Base-by-base conservation (phyloP, 179 eudicot species). In the Heliamphora pulchella region DNA sequence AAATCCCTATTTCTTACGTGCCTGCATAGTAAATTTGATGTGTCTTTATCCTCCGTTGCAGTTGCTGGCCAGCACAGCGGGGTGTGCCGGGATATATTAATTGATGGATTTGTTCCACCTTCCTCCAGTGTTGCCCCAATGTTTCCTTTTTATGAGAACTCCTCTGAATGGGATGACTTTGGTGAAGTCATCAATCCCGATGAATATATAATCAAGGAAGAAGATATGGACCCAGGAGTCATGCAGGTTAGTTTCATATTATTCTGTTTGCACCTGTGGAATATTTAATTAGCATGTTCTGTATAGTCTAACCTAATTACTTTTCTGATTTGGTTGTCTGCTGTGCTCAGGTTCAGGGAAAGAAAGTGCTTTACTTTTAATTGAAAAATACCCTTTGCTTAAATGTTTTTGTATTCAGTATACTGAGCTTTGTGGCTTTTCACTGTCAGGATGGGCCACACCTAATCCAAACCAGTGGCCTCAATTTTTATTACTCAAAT, bases 121-220 rank as follows among this genome's bases (percentile, higher is more conserved):
- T 84, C 94, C 76, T 85, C 94, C 59, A 89, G 93, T 89, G 90
- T 88, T 69, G 92, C 97, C 79, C 97, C 98, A 76, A 94, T 96
- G 99, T 96, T 96, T 74, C 99, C 98, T 11, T 88, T 85, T 62
- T 91, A 84, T 87, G 94, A 92, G n/a, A 83, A 80, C 78, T 82
- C 89, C 48, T 86, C 87, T 15, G 93, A 89, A 75, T 96, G 99
- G 99, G 98, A 92, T 90, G 99, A 96, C 87, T 96, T 91, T 90
- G 99, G 99, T 77, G 99, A 96, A 85, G 91, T 94, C 82, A 92
- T 96, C 79, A 90, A 94, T 83, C 96, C 98, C 54, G 98, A 94
- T 86, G 99, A 96, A 85, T 96, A 94, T 87, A 86, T 84, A 81
- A 86, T 91, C 78, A 92, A 93, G 82, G 97, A 94, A 76, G 98